These are phyloP conservation scores for Gentiana macrophylla DNA, from an alignment of 257 asterid genomes.

Conservation along the genomic window DNA sequence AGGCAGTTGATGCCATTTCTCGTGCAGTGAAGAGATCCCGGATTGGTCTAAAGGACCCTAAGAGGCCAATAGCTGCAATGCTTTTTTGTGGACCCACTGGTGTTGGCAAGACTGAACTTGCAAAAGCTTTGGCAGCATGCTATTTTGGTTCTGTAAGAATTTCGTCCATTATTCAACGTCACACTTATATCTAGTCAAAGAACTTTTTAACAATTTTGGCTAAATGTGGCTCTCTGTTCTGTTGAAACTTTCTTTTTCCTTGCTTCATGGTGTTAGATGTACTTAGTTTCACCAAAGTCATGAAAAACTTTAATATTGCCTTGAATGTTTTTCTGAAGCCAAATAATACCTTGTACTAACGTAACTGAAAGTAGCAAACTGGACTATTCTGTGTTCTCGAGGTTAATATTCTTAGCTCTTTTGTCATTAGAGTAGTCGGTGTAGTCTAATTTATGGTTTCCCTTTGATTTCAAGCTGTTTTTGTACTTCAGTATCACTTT, in stretches of 20 bases:
- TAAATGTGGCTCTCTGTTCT: not conserved
- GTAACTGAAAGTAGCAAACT: no score
- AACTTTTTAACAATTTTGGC: not conserved
- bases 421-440: no score
- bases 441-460: no score
- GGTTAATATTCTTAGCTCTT: no score
- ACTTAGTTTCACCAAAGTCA: not conserved
- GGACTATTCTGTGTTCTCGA: no score
- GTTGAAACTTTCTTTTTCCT: not conserved
- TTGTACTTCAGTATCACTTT: no score
- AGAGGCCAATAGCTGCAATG: conserved; percentile 95
- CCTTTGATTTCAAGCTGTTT: no score
- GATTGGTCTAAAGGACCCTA: conserved; percentile 87
- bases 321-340: no score
- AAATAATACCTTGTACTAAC: no score
- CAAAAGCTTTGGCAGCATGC: conserved; percentile 86
- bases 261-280: not conserved
- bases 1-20: conserved; percentile 80
- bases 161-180: conserved; percentile 3
- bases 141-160: conserved; percentile 91
- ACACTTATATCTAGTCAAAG: not conserved
- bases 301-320: no score
- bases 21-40: conserved; percentile 98
- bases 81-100: conserved; percentile 99
- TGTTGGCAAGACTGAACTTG: conserved; percentile 94